These are phyloP conservation scores for Coemansia sp. DNA, from an alignment of 192 early-diverging fungal genomes.

Conservation along the genomic window DNA sequence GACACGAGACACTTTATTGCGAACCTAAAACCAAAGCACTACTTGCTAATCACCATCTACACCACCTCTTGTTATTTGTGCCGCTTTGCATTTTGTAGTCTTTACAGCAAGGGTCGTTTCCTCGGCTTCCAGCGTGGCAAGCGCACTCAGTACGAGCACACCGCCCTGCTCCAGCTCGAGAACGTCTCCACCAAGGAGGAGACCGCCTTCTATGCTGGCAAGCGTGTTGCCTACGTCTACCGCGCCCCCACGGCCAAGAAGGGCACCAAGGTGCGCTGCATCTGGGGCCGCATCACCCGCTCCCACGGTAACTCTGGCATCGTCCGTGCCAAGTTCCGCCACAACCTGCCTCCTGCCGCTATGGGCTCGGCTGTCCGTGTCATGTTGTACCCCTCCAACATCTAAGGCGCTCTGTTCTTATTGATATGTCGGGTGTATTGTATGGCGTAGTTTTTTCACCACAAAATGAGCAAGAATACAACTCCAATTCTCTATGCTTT, in stretches of 20 bases:
- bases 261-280: slow-evolving; percentile 92
- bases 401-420: slow-evolving; percentile 31
- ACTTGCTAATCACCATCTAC: not conserved
- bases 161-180: slow-evolving; percentile 90
- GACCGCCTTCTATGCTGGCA: slow-evolving; percentile 96
- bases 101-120: slow-evolving; percentile 96
- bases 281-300: slow-evolving; percentile 96
- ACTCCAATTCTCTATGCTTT: not conserved
- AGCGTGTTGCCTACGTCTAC: slow-evolving; percentile 98
- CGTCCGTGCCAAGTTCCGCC: slow-evolving; percentile 95
- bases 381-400: slow-evolving; percentile 94
- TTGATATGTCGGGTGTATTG: not conserved
- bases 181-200: slow-evolving; percentile 86
- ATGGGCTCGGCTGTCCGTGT: slow-evolving; percentile 92
- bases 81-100: slow-evolving; percentile 56
- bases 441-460: slow-evolving; percentile 1
- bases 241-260: slow-evolving; percentile 82
- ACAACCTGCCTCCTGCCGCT: slow-evolving; percentile 92
- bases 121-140: slow-evolving; percentile 93
- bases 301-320: slow-evolving; percentile 94
- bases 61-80: not conserved
- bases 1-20: not conserved
- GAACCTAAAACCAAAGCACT: not conserved
- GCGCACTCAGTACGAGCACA: slow-evolving; percentile 87
- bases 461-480: not conserved